Percentiles rank a stretch among this genome's conserved stretches.
phyloP scores from a whole-genome alignment of 345 rosid genomes.

The Moricandia arvensis region DNA sequence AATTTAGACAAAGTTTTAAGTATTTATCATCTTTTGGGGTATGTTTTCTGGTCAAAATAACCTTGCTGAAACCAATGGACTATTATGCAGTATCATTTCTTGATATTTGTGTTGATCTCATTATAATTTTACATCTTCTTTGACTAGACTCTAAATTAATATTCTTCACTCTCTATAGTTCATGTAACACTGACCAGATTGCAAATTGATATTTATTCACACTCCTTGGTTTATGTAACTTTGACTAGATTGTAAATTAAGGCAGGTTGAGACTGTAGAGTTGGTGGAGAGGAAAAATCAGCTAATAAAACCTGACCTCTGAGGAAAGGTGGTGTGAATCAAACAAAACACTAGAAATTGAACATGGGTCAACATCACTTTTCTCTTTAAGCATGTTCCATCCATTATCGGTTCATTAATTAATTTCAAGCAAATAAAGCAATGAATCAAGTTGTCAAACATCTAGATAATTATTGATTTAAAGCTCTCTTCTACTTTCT shows the following conservation, averaged over 20 bases:
- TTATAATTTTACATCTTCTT: background rate
- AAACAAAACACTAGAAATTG: conserved; percentile 7
- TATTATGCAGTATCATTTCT: background rate
- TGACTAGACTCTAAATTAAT: background rate
- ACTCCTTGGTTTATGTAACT: background rate
- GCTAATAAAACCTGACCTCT: background rate
- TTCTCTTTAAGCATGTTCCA: conserved; percentile 22
- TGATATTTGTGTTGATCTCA: background rate
- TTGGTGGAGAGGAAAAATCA: conserved; percentile 9
- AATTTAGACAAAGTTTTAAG: background rate
- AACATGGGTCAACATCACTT: conserved; percentile 13
- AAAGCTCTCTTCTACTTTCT: background rate
- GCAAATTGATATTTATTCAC: background rate
- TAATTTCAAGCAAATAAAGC: background rate
- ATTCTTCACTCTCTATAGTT: background rate
- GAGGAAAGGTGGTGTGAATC: background rate
- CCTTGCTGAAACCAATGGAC: background rate
- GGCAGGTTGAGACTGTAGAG: background rate
- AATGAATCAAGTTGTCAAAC: conserved; percentile 5
- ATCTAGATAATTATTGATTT: background rate
- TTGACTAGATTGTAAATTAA: background rate
- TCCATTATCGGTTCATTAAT: background rate
- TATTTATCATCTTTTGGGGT: background rate
- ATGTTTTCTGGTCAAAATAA: background rate
- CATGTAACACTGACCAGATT: background rate